Evolutionary conservation across 108 stramenopile species (phyloP), one percentile per base, ranked within the genome.

Genomic region (Conticribra guillardii): DNA sequence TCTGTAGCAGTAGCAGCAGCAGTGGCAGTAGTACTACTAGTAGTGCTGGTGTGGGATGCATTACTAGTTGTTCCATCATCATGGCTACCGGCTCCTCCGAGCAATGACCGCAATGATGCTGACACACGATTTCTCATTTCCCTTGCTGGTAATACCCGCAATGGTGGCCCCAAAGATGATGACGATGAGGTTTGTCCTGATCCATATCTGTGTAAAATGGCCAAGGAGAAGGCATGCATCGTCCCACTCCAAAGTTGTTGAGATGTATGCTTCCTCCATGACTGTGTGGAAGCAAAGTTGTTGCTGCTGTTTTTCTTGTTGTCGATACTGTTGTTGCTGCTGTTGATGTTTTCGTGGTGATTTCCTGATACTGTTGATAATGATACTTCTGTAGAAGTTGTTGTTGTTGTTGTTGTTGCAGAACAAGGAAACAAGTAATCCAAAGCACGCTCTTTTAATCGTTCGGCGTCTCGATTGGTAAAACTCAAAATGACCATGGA

Each of bases 231-330:
- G 7, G 64, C 57, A 69, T 84, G 83, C 67, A 84, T 78, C 21
- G 83, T 84, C 17, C 83, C 83, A 77, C 76, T 60, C 83, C 83
- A 84, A 19, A 84, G 33, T 49, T 73, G 44, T 30, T 65, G 22
- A 30, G 62, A 66, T 3, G 75, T 64, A 47, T 70, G 50, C 23
- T 70, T 62, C 29, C 74, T 75, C 69, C 49, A 52, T n/a, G 48
- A 29, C 46, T 55, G 53, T 19, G 32, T 34, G 30, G 22, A n/a
- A 11, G 0, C 37, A 32, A 30, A n/a, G 2, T 30, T 17, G n/a
- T n/a, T n/a, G n/a, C n/a, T n/a, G n/a, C n/a, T n/a, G n/a, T n/a
- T n/a, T n/a, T n/a, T n/a, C n/a, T n/a, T n/a, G n/a, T n/a, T n/a
- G n/a, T n/a, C n/a, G n/a, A n/a, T n/a, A n/a, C n/a, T n/a, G n/a